Evolutionary conservation across 257 asterid genomes (phyloP), one percentile per base, ranked within the genome.

Genomic region (Lantana camara): DNA sequence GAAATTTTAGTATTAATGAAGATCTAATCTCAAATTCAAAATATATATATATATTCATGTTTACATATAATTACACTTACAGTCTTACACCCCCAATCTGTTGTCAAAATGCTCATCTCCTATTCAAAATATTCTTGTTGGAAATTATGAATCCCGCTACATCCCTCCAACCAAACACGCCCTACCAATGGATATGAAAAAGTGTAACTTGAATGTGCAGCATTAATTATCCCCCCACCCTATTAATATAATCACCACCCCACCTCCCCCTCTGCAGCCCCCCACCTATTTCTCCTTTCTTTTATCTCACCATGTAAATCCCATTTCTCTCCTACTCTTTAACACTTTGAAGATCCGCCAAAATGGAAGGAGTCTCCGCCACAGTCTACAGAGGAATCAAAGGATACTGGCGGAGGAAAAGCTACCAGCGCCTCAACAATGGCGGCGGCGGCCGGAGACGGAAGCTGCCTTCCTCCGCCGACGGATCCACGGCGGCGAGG

Each of bases 381-480:
- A 29, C 66, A 0, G 67, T 67, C 0, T 68, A 34, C 78, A 69
- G 47, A 59, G 88, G 84, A 71, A 62, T 78, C 59, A 73, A 17
- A 62, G 72, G 86, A 4, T 79, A 79, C 91, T 83, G 90, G 91
- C 73, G 89, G 47, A 50, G 80, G 62, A 80, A 37, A 50, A 79
- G 88, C 59, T 86, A 86, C 79, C 55, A 75, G 64, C 80, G 84
- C 46, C 58, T 86, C 19, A 57, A 47, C 69, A 60, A 62, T 58
- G 53, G 51, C 72, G 72, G 77, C 37, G 53, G 55, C 72, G 72
- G 77, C 30, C 63, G 79, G 29, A 68, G 34, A 19, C 51, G 72
- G 8, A 79, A 76, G 56, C 3, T 50, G 17, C 74, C 65, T 1
- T 17, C 65, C 1, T n/a, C 79, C 34, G 21, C 41, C 47, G 53